Base-by-base conservation (phyloP, 179 eudicot species). In the Drosera spatulata region DNA sequence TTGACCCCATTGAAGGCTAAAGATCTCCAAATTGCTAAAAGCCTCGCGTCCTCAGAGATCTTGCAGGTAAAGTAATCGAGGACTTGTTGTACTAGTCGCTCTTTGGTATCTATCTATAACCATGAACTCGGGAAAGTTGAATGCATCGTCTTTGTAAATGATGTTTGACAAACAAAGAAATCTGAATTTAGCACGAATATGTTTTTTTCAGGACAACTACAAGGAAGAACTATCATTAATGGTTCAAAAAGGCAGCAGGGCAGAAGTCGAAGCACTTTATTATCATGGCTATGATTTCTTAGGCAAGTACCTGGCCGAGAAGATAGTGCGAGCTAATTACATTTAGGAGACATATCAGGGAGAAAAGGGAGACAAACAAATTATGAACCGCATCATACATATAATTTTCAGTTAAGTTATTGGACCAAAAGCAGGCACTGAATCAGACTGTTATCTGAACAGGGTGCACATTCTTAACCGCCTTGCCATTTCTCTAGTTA, bases 231-330 rank as follows among this genome's bases (percentile, higher is more conserved):
- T 94, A 62, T 80, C 82, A 38, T 58, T 58, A 51, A 94, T 94
- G 97, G 75, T 80, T 74, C 62, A 86, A 63, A 80, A 80, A 41
- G 94, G 95, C 4, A 71, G 73, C 14, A 83, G 85, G 73, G 96
- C 96, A 65, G 99, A 94, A 58, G 90, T 87, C 41, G 97, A 90
- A 80, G 91, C 97, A 65, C 97, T 94, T 37, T 85, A 94, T 61
- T 79, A 70, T 58, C 87, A 83, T 67, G 99, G 99, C 63, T 94
- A 79, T 66, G 78, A 76, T 69, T 90, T 80, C 82, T 69, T 90
- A 60, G 87, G 74, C 37, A 91, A 78, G 71, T 85, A 77, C 69
- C 67, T 94, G 60, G 95, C 84, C 12, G 83, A 81, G 77, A 94
- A 94, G 73, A 83, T 94, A 53, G 97, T 90, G 41, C 99, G 86